Evolutionary conservation across 192 early-diverging fungal genomes (phyloP).

Genomic region (Glomus cerebriforme): DNA sequence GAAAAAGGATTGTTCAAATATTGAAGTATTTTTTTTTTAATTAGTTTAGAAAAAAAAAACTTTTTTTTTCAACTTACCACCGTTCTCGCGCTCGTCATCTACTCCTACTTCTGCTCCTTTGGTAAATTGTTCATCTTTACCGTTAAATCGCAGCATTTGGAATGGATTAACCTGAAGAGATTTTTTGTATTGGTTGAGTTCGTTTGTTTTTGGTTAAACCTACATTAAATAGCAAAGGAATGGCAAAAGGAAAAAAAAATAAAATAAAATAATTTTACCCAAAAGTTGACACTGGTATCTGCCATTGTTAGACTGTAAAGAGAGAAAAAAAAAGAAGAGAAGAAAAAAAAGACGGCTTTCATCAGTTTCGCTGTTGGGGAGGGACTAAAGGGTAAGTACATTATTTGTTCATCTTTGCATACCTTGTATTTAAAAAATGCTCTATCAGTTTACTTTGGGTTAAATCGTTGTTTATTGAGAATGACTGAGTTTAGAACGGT

Average conservation of each 20-base stretch:
- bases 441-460: neutral
- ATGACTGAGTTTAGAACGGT: constrained; percentile 24
- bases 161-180: constrained; percentile 32
- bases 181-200: neutral
- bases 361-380: neutral
- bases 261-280: constrained; percentile 11
- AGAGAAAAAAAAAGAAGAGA: neutral
- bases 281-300: constrained; percentile 27
- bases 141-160: constrained; percentile 25
- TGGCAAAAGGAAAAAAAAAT: constrained; percentile 11
- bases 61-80: constrained; percentile 12
- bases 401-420: neutral
- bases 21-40: no score
- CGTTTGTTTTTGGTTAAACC: constrained; percentile 11
- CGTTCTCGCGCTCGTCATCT: constrained; percentile 29
- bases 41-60: neutral
- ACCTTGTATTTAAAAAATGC: constrained; percentile 3
- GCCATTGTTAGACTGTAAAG: neutral
- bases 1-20: no score
- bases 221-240: constrained; percentile 4
- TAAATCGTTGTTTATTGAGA: neutral
- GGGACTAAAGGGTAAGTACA: neutral
- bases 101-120: constrained; percentile 8
- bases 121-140: constrained; percentile 11
- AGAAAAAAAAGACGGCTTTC: neutral